Base-by-base conservation (phyloP, 768 basidiomycete species). In the Macrolepiota dolichaula region DNA sequence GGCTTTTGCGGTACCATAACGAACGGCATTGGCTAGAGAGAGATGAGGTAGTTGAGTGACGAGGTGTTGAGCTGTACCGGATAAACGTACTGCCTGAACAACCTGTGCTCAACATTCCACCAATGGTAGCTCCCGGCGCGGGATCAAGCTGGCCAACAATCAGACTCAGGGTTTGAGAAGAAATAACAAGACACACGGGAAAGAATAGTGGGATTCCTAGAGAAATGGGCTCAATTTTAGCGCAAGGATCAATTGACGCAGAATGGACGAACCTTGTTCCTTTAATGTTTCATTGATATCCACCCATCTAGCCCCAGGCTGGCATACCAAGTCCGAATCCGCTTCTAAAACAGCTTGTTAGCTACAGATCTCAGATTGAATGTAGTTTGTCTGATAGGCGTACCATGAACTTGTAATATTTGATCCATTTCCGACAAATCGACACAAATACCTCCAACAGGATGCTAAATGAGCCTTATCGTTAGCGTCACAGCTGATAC, bases 1-100 rank as follows among this genome's bases (percentile, higher is more conserved):
- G 0, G 79, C 91, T 69, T 89, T 92, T 0, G 92, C 93, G 6
- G 93, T 96, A 10, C 92, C 94, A 68, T 94, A 96, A 24, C 92
- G 77, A 1, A 92, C 91, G 1, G 91, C 89, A 65, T 91, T 92
- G 0, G 90, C 90, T 84, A 61, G 15, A n/a, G n/a, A n/a, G n/a
- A n/a, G n/a, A 37, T 10, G 15, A 53, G 15, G 15, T 27, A 29
- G 46, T 0, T 36, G n/a, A 27, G 9, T 11, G 38, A 13, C 32
- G 4, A 22, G 40, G 2, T 38, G 32, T 32, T 44, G 42, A 9
- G 51, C 53, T 25, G 12, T 12, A 9, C 10, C 29, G 57, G n/a
- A 25, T 38, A 24, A 15, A 66, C 68, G 71, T 75, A 82, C 93
- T 94, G 61, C 93, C 92, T 4, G 88, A 90, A 66, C 92, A 94